Conservation (phyloP, 192 early-diverging fungal species). For the Mortierella hygrophila region DNA sequence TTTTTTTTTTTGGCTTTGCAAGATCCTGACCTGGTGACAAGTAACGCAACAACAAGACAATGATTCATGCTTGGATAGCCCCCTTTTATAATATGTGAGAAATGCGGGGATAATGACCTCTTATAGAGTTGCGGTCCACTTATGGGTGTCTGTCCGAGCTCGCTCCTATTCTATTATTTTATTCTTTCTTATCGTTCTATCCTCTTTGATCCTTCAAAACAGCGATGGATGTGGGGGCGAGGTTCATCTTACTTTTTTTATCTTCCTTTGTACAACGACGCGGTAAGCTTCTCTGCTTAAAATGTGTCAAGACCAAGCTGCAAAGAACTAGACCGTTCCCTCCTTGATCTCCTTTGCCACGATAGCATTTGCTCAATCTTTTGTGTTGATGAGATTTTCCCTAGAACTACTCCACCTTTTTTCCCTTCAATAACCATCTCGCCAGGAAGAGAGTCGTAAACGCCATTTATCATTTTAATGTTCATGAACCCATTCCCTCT, state of each 20-base stretch:
- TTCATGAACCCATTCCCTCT: background rate
- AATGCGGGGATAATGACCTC: slow-evolving; percentile 4
- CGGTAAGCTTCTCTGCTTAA: background rate
- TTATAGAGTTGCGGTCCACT: background rate
- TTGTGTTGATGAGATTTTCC: background rate
- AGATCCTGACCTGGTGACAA: slow-evolving; percentile 2
- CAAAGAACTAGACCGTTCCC: background rate
- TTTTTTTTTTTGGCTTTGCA: background rate
- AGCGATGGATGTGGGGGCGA: background rate
- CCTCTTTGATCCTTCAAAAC: background rate
- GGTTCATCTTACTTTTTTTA: background rate
- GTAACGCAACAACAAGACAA: background rate
- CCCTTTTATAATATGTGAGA: background rate
- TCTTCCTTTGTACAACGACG: background rate
- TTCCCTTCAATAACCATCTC: background rate
- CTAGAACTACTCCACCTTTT: background rate
- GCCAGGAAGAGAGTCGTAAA: background rate
- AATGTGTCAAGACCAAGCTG: background rate
- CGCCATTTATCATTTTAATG: background rate
- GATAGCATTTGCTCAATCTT: background rate
- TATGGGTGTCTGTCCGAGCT: background rate
- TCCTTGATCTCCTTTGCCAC: too few relatives aligned
- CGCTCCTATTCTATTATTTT: too few relatives aligned
- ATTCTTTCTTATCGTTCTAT: too few relatives aligned
- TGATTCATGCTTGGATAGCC: background rate